Base-by-base conservation (phyloP, 2,329 filamentous ascomycete genomes). In the Sporothrix protearum region DNA sequence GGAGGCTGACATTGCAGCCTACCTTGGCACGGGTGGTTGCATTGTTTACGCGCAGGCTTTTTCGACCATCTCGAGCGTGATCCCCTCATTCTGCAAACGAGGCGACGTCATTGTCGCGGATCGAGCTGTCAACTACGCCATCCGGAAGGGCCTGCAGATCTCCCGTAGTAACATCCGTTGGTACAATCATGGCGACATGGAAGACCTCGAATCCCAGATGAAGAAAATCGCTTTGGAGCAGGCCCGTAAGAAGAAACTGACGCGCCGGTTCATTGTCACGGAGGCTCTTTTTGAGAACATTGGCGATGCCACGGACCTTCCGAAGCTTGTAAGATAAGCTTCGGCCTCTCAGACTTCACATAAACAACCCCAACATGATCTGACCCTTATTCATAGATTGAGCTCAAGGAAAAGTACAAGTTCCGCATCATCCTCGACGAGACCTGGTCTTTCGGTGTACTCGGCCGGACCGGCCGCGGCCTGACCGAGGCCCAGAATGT, bases 11-110 rank as follows among this genome's bases (percentile, higher is more conserved):
- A 94, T 99, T 78, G 94, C 96, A 30, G 88, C 92, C 10, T 97
- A 95, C 79, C 82, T 99, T 33, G 96, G 96, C 30, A 93, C 92
- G 0, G 89, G 94, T 70, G 90, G 91, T 42, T 96, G 93, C 78
- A 98, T 99, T 76, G 90, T 99, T 73, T 99, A 99, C 78, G 92
- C 96, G 0, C 96, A 99, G 79, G 91, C 94, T 3, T 98, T 99
- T 80, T 97, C 93, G 33, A 97, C 96, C 53, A 96, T 98, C 73
- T 94, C 92, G n/a, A 95, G 92, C 79, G 94, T 98, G 28, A 97
- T 99, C 73, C 96, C 96, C 0, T 92, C 94, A 1, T 99, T 99
- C 79, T 97, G 92, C 80, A 99, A 99, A 85, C 89, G 96, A 77
- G 96, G 96, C 68, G 96, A 99, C 80, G 92, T 98, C 78, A 98